Percentiles rank a stretch among this genome's conserved stretches.
Evolutionary conservation across 2,329 filamentous ascomycete species (phyloP).

Genomic region (Alternaria brassicae): DNA sequence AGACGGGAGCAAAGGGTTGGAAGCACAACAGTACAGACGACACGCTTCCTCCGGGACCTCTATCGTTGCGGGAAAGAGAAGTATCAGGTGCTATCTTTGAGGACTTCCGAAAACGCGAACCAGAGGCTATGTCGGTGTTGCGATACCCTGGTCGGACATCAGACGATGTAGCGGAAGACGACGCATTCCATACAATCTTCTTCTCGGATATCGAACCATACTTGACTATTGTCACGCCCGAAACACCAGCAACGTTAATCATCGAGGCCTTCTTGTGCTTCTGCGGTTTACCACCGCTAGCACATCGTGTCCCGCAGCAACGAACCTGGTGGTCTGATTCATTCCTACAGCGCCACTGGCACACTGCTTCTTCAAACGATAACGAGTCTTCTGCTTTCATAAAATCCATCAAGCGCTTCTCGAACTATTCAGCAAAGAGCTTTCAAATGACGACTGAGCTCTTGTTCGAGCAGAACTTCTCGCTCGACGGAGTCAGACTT

Average conservation of each 20-base stretch:
- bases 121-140: slow-evolving; percentile 56
- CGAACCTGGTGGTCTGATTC: slow-evolving; percentile 59
- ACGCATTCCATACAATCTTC: slow-evolving; percentile 83
- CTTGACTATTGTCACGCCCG: slow-evolving; percentile 57
- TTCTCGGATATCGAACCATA: slow-evolving; percentile 75
- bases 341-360: slow-evolving; percentile 57
- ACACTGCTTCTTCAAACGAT: background rate
- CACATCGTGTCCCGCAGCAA: slow-evolving; percentile 33
- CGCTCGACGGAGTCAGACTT: slow-evolving; percentile 11
- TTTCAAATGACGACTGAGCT: slow-evolving; percentile 35
- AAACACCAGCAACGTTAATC: slow-evolving; percentile 56
- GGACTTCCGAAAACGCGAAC: slow-evolving; percentile 59
- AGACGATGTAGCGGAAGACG: slow-evolving; percentile 77
- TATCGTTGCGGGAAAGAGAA: slow-evolving; percentile 6
- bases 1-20: slow-evolving; percentile 76
- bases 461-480: slow-evolving; percentile 36
- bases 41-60: slow-evolving; percentile 4
- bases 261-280: slow-evolving; percentile 69
- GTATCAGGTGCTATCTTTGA: slow-evolving; percentile 25
- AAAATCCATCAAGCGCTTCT: slow-evolving; percentile 15
- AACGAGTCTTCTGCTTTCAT: slow-evolving; percentile 19
- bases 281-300: slow-evolving; percentile 59
- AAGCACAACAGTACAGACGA: slow-evolving; percentile 51
- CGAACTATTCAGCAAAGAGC: slow-evolving; percentile 17
- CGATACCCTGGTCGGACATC: slow-evolving; percentile 73